Percentiles rank a stretch among this genome's conserved stretches.
These are phyloP conservation scores for Pythium angustatum DNA, from an alignment of 352 stramenopile species.

Conservation along the genomic window DNA sequence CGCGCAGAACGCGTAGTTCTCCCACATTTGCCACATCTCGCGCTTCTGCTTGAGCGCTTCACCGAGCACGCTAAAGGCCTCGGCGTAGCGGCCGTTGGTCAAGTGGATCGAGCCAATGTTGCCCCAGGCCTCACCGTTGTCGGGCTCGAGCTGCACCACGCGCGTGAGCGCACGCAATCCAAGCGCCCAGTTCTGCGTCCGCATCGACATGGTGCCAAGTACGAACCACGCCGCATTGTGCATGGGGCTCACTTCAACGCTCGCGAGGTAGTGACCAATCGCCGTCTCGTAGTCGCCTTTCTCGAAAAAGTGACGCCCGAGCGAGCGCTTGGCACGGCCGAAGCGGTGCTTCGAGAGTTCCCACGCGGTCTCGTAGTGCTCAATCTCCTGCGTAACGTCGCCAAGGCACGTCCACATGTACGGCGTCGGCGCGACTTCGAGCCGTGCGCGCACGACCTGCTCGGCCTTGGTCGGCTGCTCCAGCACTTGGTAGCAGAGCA, in stretches of 20 bases:
- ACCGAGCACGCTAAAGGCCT: constrained; percentile 82
- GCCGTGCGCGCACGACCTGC: constrained; percentile 85
- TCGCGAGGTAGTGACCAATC: constrained; percentile 82
- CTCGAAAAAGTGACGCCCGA: constrained; percentile 90
- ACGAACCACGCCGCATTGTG: constrained; percentile 93
- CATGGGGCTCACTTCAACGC: constrained; percentile 88
- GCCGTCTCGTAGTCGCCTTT: constrained; percentile 76
- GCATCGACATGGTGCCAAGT: constrained; percentile 91
- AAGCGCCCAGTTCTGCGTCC: constrained; percentile 80
- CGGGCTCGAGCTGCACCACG: constrained; percentile 93
- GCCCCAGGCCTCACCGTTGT: constrained; percentile 94
- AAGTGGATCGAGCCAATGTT: constrained; percentile 96
- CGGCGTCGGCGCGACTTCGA: constrained; percentile 86
- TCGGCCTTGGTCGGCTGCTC: constrained; percentile 91
- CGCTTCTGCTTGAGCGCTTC: constrained; percentile 90
- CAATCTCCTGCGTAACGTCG: constrained; percentile 89
- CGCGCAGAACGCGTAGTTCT: constrained; percentile 86
- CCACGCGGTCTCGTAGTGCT: constrained; percentile 92
- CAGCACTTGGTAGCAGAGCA: constrained; percentile 94
- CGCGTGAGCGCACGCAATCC: constrained; percentile 90
- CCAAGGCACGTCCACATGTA: constrained; percentile 95
- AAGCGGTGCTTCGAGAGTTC: constrained; percentile 90
- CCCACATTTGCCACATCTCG: constrained; percentile 93
- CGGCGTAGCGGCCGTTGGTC: constrained; percentile 65
- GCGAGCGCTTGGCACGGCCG: constrained; percentile 89